Base-by-base conservation (phyloP, 331 rosid genomes). In the Quercus phellos region DNA sequence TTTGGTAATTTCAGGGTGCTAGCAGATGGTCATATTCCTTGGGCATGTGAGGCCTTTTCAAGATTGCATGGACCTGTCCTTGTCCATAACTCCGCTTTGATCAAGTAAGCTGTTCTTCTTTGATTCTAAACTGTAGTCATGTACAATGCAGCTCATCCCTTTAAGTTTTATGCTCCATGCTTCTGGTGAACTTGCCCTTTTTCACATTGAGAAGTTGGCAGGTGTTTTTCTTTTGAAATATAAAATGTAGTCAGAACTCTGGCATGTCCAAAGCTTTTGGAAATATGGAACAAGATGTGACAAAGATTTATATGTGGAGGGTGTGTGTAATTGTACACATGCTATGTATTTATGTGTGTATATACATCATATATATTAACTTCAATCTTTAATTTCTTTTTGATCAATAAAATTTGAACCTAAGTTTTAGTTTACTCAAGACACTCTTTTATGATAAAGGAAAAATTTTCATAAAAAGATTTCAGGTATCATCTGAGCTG, bases 21-120 rank as follows among this genome's bases (percentile, higher is more conserved):
- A 64, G 88, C 90, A 0, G 93, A 90, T 78, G 88, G 94, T 67
- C 98, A 93, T 74, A 55, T 91, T 77, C 91, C 86, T 22, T 93
- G 98, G 98, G 89, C 97, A 13, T 93, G 85, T 14, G 90, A 87
- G 70, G 96, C 94, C 32, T 91, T 93, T 86, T 81, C 95, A 19
- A 85, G 60, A 55, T 56, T 82, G 67, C 90, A 91, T 68, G 89
- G 85, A 29, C 68, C 77, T 21, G 85, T 82, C 70, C 80, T 93
- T 74, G 88, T 73, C 51, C 53, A 70, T 55, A 76, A 82, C 56
- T 83, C 85, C 0, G 0, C 75, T 13, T 79, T 91, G 73, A 18
- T 58, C 27, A 85, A 92, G 97, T 93, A 91, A 72, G 70, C 53
- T 80, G 54, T 71, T 66, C 64, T 51, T 69, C 4, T 64, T 51